phyloP scores from a whole-genome alignment of 179 eudicot species.

The Nepenthes alata region DNA sequence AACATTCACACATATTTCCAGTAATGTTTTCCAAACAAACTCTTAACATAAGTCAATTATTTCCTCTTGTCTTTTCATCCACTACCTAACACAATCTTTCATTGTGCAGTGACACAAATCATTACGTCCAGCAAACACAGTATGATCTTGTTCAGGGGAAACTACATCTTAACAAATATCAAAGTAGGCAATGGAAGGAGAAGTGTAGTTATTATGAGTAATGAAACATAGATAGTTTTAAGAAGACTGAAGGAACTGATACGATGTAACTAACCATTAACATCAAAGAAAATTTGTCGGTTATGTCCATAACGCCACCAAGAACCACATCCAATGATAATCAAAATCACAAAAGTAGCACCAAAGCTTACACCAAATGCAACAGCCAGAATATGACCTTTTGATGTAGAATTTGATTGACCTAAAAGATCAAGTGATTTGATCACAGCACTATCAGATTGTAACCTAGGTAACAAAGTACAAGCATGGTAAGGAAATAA shows the following conservation, averaged over 20 bases:
- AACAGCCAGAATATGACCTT: constrained; percentile 48
- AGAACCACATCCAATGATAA: constrained; percentile 32
- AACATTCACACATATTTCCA: too few relatives aligned
- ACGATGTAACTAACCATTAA: constrained; percentile 48
- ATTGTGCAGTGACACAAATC: too few relatives aligned
- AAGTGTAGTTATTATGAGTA: too few relatives aligned
- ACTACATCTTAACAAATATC: too few relatives aligned
- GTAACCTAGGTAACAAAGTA: background rate
- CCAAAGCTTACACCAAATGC: constrained; percentile 66
- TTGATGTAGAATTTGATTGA: constrained; percentile 31
- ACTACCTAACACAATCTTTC: too few relatives aligned
- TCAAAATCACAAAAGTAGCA: constrained; percentile 31
- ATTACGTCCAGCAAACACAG: too few relatives aligned
- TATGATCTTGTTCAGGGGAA: too few relatives aligned
- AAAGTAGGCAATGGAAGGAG: too few relatives aligned
- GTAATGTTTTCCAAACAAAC: too few relatives aligned
- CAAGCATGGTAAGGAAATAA: background rate
- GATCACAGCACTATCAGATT: background rate
- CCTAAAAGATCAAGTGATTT: constrained; percentile 14
- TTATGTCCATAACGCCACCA: constrained; percentile 83
- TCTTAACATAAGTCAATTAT: too few relatives aligned
- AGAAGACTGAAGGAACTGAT: too few relatives aligned
- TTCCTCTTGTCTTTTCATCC: too few relatives aligned
- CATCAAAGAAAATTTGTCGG: constrained; percentile 79
- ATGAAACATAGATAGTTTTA: background rate